A percentile compares a stretch with the other conserved stretches of the same genome.
Conservation (phyloP, 768 basidiomycete species). For the Russula earlei region DNA sequence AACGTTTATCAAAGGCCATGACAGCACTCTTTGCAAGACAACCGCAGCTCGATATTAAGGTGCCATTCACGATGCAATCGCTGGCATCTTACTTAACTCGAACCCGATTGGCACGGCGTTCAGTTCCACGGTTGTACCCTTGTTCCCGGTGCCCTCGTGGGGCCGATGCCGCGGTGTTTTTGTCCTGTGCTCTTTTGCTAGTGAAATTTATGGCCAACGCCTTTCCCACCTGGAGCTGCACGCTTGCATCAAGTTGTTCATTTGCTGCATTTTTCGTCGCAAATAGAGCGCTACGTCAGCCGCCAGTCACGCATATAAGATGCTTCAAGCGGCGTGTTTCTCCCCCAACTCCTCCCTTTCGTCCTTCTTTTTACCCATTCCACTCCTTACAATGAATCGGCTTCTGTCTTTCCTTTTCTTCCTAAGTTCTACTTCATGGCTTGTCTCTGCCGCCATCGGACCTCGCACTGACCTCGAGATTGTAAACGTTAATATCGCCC, state of each 20-base stretch:
- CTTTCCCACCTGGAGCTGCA: no score
- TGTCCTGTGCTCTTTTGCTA: neutral
- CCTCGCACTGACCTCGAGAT: conserved; percentile 23
- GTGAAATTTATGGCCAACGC: neutral
- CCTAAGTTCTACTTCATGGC: conserved; percentile 2
- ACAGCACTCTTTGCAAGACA: no score
- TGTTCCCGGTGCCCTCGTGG: neutral
- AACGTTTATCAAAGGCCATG: no score
- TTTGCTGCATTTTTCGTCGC: neutral
- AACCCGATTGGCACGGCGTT: no score
- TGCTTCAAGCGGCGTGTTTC: neutral
- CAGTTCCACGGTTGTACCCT: neutral
- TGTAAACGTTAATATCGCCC: conserved; percentile 20
- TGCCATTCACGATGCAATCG: no score
- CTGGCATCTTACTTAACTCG: no score
- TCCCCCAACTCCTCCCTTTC: neutral
- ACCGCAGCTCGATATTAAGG: no score
- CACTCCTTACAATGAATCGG: conserved; percentile 9
- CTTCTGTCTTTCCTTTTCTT: conserved; percentile 15
- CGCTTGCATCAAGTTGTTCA: neutral
- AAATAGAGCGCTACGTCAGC: conserved; percentile 5
- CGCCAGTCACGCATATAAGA: conserved; percentile 16
- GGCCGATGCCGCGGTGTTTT: no score
- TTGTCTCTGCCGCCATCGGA: conserved; percentile 20
- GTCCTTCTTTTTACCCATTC: neutral